phyloP scores from a whole-genome alignment of 352 stramenopile species.

The Globisporangium nunn region DNA sequence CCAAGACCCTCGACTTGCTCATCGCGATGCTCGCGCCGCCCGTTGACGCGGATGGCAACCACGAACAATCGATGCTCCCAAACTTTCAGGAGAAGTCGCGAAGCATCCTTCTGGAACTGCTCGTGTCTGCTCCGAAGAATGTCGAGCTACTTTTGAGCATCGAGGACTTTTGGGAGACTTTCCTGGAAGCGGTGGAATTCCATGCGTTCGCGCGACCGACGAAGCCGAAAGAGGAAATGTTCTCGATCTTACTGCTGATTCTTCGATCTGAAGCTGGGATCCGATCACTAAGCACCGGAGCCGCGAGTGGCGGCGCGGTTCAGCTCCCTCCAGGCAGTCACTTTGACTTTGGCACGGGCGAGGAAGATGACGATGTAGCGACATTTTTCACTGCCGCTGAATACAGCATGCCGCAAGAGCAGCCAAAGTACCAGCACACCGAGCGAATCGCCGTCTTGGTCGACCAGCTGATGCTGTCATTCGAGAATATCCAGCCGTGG shows the following conservation, averaged over 20 bases:
- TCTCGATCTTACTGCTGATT: slow-evolving; percentile 43
- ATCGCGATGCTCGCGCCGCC: slow-evolving; percentile 19
- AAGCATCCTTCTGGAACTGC: slow-evolving; percentile 24
- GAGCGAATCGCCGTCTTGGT: slow-evolving; percentile 53
- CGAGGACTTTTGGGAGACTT: slow-evolving; percentile 35
- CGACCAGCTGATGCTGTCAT: slow-evolving; percentile 58
- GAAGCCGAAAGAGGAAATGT: slow-evolving; percentile 41
- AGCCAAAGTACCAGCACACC: slow-evolving; percentile 22
- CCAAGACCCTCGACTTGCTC: slow-evolving; percentile 52
- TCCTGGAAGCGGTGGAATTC: slow-evolving; percentile 41
- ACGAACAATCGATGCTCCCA: slow-evolving; percentile 18
- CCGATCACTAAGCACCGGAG: slow-evolving; percentile 23
- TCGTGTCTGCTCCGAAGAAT: slow-evolving; percentile 46
- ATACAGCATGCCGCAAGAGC: slow-evolving; percentile 31
- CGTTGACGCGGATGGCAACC: slow-evolving; percentile 11
- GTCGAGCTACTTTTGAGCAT: slow-evolving; percentile 30
- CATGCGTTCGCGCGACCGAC: slow-evolving; percentile 32
- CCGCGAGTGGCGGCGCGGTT: background rate
- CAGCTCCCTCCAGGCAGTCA: slow-evolving; percentile 15
- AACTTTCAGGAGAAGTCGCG: slow-evolving; percentile 11
- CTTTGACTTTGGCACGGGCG: slow-evolving; percentile 29
- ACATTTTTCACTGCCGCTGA: slow-evolving; percentile 51
- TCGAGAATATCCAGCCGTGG: slow-evolving; percentile 72
- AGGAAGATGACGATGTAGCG: slow-evolving; percentile 37
- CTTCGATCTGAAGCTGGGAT: slow-evolving; percentile 43